Evolutionary conservation across 148 eudicot species (phyloP), one percentile per base, ranked within the genome.

Genomic region (Chenopodium quinoa): DNA sequence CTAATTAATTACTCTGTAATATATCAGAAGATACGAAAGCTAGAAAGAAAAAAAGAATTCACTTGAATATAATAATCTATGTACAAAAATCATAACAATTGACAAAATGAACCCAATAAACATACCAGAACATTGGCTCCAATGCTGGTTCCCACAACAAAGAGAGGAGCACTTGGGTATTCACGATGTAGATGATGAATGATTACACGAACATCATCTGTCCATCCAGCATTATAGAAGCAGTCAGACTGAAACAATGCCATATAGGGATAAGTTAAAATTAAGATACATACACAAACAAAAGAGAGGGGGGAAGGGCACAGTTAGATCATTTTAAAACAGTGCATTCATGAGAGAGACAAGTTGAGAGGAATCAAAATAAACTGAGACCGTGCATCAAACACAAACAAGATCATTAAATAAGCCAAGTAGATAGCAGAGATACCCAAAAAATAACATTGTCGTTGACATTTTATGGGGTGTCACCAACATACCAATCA

Each of bases 171-270:
- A 75, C 82, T 78, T 56, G 93, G 88, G 84, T 90, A 88, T 86
- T 96, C 90, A 32, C 77, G 46, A 84, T 92, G 99, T 75, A 96
- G 91, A 87, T 90, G 81, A 79, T 86, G 87, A 81, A 92, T 80
- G 54, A 93, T 88, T 9, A 79, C 89, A 75, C 94, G 90, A 76
- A 89, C 73, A 88, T 96, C 98, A 77, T 89, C 94, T 44, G 97
- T 96, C 97, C 98, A 96, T 75, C 98, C 97, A 85, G 97, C 99
- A 83, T 93, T 96, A 75, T 93, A 93, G 82, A 93, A 91, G 90
- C 95, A 90, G 87, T 96, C 99, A 48, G 98, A 88, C 98, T 96
- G 93, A 85, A 54, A 77, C 60, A 70, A 20, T 60, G 52, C 16
- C 48, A 82, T 19, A 25, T 25, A 47, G 2, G 62, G 11, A 75